Percentiles rank a stretch among this genome's conserved stretches.
Evolutionary conservation across 257 asterid genomes (phyloP).

Genomic region (Solanum stenotomum): DNA sequence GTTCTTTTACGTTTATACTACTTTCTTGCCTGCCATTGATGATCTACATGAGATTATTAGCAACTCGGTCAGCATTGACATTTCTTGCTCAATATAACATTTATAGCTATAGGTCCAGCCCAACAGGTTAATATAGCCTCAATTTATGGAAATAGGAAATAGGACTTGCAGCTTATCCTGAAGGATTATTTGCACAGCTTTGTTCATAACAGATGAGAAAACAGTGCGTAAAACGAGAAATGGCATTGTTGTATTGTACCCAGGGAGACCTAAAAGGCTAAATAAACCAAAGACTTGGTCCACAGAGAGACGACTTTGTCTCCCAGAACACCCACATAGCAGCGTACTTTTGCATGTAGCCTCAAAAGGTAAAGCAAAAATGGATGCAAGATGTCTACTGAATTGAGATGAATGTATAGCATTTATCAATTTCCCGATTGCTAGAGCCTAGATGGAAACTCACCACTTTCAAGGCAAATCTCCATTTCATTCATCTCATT

Average conservation of each 20-base stretch:
- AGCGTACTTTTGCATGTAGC: not conserved
- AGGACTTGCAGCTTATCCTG: not conserved
- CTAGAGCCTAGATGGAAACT: slow-evolving; percentile 18
- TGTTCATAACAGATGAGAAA: not conserved
- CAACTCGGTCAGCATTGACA: slow-evolving; percentile 9
- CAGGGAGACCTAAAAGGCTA: not conserved
- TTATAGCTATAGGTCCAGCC: not conserved
- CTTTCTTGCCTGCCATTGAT: slow-evolving; percentile 8
- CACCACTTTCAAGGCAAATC: slow-evolving; percentile 97
- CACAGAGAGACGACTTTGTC: not conserved
- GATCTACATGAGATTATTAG: not conserved
- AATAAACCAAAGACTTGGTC: not conserved
- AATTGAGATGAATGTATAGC: not conserved
- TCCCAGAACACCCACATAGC: not conserved
- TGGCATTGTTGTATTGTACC: not conserved
- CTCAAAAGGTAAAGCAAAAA: not conserved
- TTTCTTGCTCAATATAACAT: not conserved
- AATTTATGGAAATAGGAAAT: not conserved
- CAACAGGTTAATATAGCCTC: not conserved
- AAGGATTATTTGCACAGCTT: not conserved
- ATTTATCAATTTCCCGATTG: not conserved
- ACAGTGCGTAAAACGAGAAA: not conserved
- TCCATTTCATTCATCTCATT: slow-evolving; percentile 76
- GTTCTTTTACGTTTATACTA: slow-evolving; percentile 8
- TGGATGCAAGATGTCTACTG: slow-evolving; percentile 12